Evolutionary conservation across 345 rosid genomes (phyloP).

Genomic region (Kandelia obovata): DNA sequence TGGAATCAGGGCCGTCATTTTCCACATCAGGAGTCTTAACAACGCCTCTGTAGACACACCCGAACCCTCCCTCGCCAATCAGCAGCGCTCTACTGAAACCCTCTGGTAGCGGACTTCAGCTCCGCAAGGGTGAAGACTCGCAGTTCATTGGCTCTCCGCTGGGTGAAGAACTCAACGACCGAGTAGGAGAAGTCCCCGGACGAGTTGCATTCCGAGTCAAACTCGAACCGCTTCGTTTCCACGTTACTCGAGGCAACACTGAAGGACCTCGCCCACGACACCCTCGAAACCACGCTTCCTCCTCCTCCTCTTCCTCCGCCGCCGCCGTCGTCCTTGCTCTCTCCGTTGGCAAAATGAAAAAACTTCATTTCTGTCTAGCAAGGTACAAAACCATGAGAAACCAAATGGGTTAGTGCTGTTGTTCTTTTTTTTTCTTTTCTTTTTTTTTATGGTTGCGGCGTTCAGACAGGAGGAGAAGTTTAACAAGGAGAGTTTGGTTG

Average conservation of each 20-base stretch:
- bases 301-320: conserved; percentile 20
- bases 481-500: no score
- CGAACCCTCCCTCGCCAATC: conserved; percentile 96
- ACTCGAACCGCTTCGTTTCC: conserved; percentile 74
- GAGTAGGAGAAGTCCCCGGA: conserved; percentile 65
- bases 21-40: conserved; percentile 38
- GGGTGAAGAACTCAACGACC: conserved; percentile 46
- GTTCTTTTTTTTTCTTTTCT: no score
- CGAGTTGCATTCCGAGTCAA: conserved; percentile 53
- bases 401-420: no score
- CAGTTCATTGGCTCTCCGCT: conserved; percentile 74
- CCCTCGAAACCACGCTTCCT: conserved; percentile 32
- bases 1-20: not conserved
- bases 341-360: conserved; percentile 85
- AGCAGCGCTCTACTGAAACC: conserved; percentile 63
- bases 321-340: conserved; percentile 35
- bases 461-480: no score
- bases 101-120: conserved; percentile 77
- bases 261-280: conserved; percentile 84
- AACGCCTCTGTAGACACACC: conserved; percentile 78
- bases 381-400: no score
- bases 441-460: no score
- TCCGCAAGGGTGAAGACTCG: conserved; percentile 64
- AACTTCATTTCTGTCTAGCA: conserved; percentile 59
- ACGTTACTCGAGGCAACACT: conserved; percentile 72